Evolutionary conservation across 1,284 basidiomycete genomes (phyloP), one percentile per base, ranked within the genome.

Genomic region (Xerocomus minutiporus): DNA sequence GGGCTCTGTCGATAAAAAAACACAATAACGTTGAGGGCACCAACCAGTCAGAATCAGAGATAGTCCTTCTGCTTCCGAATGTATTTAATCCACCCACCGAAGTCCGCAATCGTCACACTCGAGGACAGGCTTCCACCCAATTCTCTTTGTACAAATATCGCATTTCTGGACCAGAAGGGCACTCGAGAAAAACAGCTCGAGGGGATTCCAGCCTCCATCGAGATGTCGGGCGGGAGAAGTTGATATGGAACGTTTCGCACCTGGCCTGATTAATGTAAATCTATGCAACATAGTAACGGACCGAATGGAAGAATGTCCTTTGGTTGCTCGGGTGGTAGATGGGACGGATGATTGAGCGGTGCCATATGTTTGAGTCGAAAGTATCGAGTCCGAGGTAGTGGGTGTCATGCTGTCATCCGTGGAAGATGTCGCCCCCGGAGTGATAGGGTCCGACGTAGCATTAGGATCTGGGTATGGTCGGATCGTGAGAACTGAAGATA

Each of bases 51-150:
- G 57, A 53, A 20, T 20, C 20, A 20, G 20, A 20, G 45, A 42
- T 57, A 17, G 46, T 23, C 50, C 49, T 56, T 55, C 49, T 56
- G 38, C 46, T 54, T 61, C 59, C n/a, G 46, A 56, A 43, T 25
- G 39, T 31, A 57, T 52, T 54, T 51, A 58, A 55, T 52, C 50
- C 44, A 60, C 56, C 48, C 48, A 61, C 52, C 50, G 60, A 55
- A 61, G 56, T 54, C 55, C 58, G 48, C 93, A 96, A 70, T 95
- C 93, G 68, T 96, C 93, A 67, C 93, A 95, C 62, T 91, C 84
- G 29, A 95, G 71, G 29, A 88, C 82, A 20, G 89, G 84, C 64
- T 92, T 91, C 82, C 87, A 87, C 13, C 91, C 91, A 44, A 95
- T 75, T 46, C 88, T 75, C 75, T 93, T 94, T 46, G 68, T 64